Evolutionary conservation across 2,329 filamentous ascomycete species (phyloP), one percentile per base, ranked within the genome.

Genomic region (Curvularia lunata): DNA sequence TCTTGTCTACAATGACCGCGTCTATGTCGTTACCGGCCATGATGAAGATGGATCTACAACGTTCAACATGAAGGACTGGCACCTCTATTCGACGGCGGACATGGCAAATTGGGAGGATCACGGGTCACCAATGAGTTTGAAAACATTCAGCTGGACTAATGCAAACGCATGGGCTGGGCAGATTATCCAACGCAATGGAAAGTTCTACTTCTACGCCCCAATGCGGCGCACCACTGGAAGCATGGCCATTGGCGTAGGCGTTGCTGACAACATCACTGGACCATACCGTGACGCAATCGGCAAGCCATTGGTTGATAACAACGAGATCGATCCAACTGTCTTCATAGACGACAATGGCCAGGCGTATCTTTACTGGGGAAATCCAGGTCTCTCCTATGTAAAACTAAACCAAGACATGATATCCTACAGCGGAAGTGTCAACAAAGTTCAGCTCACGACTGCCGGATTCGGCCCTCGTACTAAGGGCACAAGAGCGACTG

Each of bases 81-180:
- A 56, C 32, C 45, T 61, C 27, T 65, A 50, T 34, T 57, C 60
- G 13, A 54, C 62, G 13, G 34, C 55, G 4, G 62, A 65, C 51
- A 65, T 65, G 62, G 57, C 43, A 21, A 65, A 65, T 41, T 65
- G 60, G 62, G 60, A 59, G 41, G 62, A 65, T 45, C 62, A 63
- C 43, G 62, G 62, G 46, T 58, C 57, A 16, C 43, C 54, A 12
- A 52, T 62, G 54, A 58, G 47, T 49, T 41, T 64, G 41, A 38
- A 54, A 12, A 59, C 56, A 16, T 64, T 64, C 51, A 56, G 50
- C 19, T 64, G 59, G 62, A 56, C 62, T 27, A 59, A 34, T 37
- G 45, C 50, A 25, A 52, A 53, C n/a, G 62, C 62, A 27, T 64
- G 62, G 62, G 62, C 62, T 25, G 62, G 62, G 2, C 62, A 64